Conservation (phyloP, 1,284 basidiomycete species). For the Naganishia sp. region DNA sequence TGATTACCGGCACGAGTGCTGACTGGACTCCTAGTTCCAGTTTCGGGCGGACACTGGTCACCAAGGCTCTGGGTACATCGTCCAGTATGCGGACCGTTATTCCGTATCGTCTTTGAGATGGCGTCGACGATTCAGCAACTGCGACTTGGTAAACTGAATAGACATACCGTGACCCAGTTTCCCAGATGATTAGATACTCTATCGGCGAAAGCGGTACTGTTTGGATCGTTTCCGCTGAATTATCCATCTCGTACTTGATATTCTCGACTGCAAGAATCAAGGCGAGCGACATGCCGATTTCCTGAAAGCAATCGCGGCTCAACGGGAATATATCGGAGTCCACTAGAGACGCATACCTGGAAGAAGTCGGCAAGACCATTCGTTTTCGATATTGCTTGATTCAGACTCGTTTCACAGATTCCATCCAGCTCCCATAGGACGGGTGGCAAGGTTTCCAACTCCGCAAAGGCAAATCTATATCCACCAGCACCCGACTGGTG, state of each 20-base stretch:
- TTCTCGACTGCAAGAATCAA: constrained; percentile 20
- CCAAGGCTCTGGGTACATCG: constrained; percentile 13
- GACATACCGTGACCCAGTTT: constrained; percentile 4
- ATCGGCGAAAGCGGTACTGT: constrained; percentile 3
- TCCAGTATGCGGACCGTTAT: constrained; percentile 18
- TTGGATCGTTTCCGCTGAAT: not conserved
- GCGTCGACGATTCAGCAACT: not conserved
- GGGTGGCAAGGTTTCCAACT: constrained; percentile 3
- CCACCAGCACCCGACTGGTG: constrained; percentile 12
- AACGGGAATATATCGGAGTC: not conserved
- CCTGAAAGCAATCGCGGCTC: not conserved
- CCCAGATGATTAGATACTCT: constrained; percentile 16
- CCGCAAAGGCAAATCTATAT: constrained; percentile 12
- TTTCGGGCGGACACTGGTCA: not conserved
- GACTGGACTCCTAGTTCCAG: not conserved
- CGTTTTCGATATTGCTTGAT: constrained; percentile 1
- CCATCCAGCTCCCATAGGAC: constrained; percentile 19
- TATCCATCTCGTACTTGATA: not conserved
- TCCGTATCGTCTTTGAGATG: constrained; percentile 6
- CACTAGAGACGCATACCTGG: constrained; percentile 5
- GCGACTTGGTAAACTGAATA: not conserved
- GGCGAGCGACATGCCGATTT: constrained; percentile 25
- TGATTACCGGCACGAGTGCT: not conserved
- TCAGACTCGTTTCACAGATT: constrained; percentile 8
- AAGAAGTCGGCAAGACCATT: constrained; percentile 1